Percentiles rank a stretch among this genome's conserved stretches.
Conservation (phyloP, 2,329 filamentous ascomycete species). For the Teratosphaeria zuluensis region DNA sequence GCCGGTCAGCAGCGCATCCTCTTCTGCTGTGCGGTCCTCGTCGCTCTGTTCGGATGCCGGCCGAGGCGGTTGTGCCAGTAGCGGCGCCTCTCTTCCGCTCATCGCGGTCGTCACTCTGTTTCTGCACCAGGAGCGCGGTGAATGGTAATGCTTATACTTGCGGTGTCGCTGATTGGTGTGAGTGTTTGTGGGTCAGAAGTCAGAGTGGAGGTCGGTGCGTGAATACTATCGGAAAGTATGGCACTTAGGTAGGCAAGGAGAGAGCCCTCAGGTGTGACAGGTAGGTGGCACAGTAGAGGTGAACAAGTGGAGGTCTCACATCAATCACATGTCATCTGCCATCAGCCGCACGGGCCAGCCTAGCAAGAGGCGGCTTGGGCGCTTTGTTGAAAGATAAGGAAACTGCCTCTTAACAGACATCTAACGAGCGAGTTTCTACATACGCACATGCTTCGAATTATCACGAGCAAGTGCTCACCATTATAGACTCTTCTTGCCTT, state of each 20-base stretch:
- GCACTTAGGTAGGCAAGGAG: not conserved
- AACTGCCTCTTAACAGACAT: not conserved
- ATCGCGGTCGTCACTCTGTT: not conserved
- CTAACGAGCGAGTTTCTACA: not conserved
- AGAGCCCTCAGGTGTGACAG: not conserved
- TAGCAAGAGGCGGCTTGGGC: not conserved
- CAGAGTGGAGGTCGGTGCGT: not conserved
- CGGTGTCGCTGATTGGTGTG: not conserved
- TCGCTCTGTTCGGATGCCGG: constrained; percentile 48
- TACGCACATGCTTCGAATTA: not conserved
- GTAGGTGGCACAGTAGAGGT: not conserved
- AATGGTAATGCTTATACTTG: not conserved
- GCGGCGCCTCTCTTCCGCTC: constrained; percentile 36
- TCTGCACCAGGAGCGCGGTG: not conserved
- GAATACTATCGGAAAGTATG: not conserved
- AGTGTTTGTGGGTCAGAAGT: not conserved
- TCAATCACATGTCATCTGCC: not conserved
- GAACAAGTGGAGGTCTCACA: not conserved
- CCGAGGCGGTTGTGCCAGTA: constrained; percentile 39
- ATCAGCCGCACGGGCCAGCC: not conserved
- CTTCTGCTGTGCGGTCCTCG: constrained; percentile 47
- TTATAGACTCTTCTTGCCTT: not conserved
- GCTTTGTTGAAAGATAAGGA: not conserved
- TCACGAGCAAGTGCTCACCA: not conserved
- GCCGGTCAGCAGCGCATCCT: constrained; percentile 52